These are phyloP conservation scores for Xylaria sp. DNA, from an alignment of 495 filamentous ascomycete species.

Conservation along the genomic window DNA sequence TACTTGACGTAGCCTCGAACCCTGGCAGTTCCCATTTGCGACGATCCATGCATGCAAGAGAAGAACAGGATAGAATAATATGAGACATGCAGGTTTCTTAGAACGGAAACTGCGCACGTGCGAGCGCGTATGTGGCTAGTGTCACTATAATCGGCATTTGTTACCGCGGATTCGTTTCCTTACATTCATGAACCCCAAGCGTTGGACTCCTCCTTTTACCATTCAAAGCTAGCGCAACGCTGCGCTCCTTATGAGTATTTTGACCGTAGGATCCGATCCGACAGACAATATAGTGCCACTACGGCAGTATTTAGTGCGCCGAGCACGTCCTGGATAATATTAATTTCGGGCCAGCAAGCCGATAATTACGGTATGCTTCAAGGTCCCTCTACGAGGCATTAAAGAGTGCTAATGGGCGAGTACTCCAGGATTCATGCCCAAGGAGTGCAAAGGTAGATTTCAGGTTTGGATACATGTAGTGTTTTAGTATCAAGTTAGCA, in stretches of 20 bases:
- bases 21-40: neutral
- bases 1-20: neutral
- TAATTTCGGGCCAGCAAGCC: neutral
- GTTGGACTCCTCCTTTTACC: neutral
- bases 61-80: neutral
- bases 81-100: conserved; percentile 8
- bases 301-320: neutral
- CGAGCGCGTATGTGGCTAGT: neutral
- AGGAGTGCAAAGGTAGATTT: neutral
- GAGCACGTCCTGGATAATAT: neutral
- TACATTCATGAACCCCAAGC: neutral
- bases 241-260: neutral
- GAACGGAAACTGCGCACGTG: conserved; percentile 12
- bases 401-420: neutral
- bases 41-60: neutral
- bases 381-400: neutral
- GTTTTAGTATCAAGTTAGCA: neutral
- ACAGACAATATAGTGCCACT: neutral
- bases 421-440: neutral
- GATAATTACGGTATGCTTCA: neutral
- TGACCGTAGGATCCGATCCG: neutral
- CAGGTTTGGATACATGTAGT: too few relatives aligned
- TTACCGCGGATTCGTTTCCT: neutral
- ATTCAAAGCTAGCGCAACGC: neutral
- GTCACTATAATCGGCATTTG: neutral